Base-by-base conservation (phyloP, 345 rosid species). In the Cardamine occulta region DNA sequence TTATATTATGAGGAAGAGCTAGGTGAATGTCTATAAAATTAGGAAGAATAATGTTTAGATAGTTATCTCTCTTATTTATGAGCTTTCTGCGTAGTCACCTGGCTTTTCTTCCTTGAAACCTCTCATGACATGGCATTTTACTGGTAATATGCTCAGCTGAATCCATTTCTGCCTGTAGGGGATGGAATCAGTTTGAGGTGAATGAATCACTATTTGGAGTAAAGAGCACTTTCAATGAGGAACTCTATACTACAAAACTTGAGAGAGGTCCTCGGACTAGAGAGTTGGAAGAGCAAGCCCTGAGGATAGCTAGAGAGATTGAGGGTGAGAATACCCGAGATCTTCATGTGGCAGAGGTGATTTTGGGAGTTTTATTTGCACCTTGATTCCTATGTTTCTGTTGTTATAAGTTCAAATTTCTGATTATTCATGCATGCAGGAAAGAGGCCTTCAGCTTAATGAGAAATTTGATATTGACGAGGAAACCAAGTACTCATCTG, bases 331-430 rank as follows among this genome's bases (percentile, higher is more conserved):
- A 84, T 11, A 93, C 97, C 8, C 73, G 75, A 55, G 97, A 96
- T 82, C 88, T 85, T 84, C 99, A 93, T 81, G 79, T 88, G 78
- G 98, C 99, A 29, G 98, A 96, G 93, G 99, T 89, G 72, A 49
- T 67, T 52, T 14, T 47, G 24, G 77, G 37, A 53, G 14, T 67
- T 42, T 58, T 52, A 63, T 60, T 15, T 66, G 42, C 58, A 71
- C 68, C 24, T 74, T 32, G 14, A 15, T 60, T 37, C 37, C 31
- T 65, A 15, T 26, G 14, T 44, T 60, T 42, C 11, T 32, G 57
- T 31, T 65, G 63, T 42, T 32, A 23, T 44, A 31, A 61, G 19
- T 60, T 10, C 52, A 54, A 15, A 18, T 32, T 26, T 73, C 55
- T 60, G 63, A 60, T 19, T 23, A 48, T 67, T 45, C 64, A 52